Evolutionary conservation across 306 rosid genomes (phyloP).

Genomic region (Vigna angularis): DNA sequence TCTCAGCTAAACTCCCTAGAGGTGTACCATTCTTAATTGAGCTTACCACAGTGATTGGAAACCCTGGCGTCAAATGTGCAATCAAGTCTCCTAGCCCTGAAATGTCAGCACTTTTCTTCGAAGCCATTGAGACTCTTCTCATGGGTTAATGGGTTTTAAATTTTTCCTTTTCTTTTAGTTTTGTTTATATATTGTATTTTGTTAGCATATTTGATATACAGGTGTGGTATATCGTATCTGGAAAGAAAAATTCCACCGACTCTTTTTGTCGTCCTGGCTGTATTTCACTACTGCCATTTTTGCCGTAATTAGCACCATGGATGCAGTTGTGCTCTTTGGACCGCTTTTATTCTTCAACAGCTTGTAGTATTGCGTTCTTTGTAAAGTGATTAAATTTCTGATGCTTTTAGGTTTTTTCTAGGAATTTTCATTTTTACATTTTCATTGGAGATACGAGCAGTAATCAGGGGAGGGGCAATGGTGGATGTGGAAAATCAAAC

Average conservation of each 20-base stretch:
- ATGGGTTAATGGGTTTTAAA: slow-evolving; percentile 49
- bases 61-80: slow-evolving; percentile 84
- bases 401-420: slow-evolving; percentile 1
- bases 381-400: slow-evolving; percentile 39
- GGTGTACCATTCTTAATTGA: slow-evolving; percentile 80
- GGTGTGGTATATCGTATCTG: slow-evolving; percentile 35
- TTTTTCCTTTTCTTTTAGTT: slow-evolving; percentile 3
- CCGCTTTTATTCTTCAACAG: slow-evolving; percentile 10
- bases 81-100: slow-evolving; percentile 89
- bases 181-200: slow-evolving; percentile 40
- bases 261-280: slow-evolving; percentile 38
- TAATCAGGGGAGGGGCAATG: background rate
- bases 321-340: slow-evolving; percentile 20
- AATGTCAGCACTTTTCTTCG: slow-evolving; percentile 71
- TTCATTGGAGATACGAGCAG: background rate
- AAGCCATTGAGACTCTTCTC: slow-evolving; percentile 78
- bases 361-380: slow-evolving; percentile 27
- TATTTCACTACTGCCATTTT: slow-evolving; percentile 26
- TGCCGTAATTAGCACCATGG: slow-evolving; percentile 24
- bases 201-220: slow-evolving; percentile 48
- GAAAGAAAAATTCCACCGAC: background rate
- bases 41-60: slow-evolving; percentile 71
- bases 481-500: slow-evolving; percentile 1
- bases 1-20: slow-evolving; percentile 79
- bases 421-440: background rate